Evolutionary conservation across 2,329 filamentous ascomycete species (phyloP), one percentile per base, ranked within the genome.

Genomic region (Phyllosticta citriasiana): DNA sequence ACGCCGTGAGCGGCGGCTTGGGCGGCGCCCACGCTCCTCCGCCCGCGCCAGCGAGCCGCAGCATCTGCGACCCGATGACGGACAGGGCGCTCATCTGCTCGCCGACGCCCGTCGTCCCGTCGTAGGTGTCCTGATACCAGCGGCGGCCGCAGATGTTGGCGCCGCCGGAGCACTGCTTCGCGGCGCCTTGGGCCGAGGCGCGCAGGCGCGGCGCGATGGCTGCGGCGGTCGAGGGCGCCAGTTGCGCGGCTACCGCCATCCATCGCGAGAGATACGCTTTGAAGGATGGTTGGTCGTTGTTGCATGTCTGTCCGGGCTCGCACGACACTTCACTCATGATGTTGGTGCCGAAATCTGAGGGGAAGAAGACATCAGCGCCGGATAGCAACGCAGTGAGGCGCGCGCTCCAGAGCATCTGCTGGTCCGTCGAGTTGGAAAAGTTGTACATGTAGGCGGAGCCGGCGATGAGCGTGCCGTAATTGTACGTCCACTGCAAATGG

Each of bases 41-140:
- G 14, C 40, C 35, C 3, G 40, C 40, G 6, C 14, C 14, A 14
- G n/a, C 7, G 14, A 67, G 62, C 12, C 70, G 61, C 9, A 80
- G 73, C 26, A 79, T 70, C 56, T 77, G 70, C 40, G 75, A 76
- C 61, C 76, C 71, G 57, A 84, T 77, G 55, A 80, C 76, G 55
- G 80, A 80, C 6, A 85, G 73, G 0, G 80, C 82, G 56, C 77
- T 78, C 80, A 85, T 82, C 70, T 83, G 79, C 68, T 84, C 79
- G 2, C 82, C 82, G 1, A 83, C 81, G 7, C 82, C 82, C 10
- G 70, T 68, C 1, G 70, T 72, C 5, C 77, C 74, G 66, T 83
- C 81, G 65, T 74, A 78, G 1, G 64, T 67, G 6, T 67, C 63
- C 19, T 67, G 70, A 58, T 68, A 73, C 78, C 78, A 80, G 16